Conservation (phyloP, 306 rosid species). For the Leucaena leucocephala region DNA sequence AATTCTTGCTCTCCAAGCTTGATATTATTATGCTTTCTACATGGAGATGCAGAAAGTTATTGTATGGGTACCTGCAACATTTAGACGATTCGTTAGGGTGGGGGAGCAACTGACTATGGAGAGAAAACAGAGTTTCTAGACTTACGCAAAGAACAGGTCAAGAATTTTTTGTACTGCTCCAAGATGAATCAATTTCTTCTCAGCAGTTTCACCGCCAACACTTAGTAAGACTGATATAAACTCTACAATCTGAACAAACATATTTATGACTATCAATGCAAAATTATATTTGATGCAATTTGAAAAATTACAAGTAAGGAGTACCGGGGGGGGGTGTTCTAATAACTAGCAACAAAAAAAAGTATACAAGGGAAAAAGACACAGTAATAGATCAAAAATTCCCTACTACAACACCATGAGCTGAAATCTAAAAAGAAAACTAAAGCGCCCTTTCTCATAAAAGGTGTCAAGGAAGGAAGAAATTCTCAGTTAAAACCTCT, state of each 20-base stretch:
- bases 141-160: constrained; percentile 91
- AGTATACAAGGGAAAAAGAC: neutral
- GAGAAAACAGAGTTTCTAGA: constrained; percentile 33
- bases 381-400: neutral
- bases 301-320: neutral
- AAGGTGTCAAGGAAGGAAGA: neutral
- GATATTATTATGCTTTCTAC: constrained; percentile 77
- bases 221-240: constrained; percentile 84
- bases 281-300: constrained; percentile 11
- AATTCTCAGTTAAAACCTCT: neutral
- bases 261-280: constrained; percentile 13
- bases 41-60: constrained; percentile 95
- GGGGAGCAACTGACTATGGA: constrained; percentile 29
- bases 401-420: neutral
- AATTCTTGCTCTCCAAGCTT: constrained; percentile 89
- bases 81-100: constrained; percentile 41
- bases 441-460: neutral
- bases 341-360: neutral
- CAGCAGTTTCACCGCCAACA: constrained; percentile 88
- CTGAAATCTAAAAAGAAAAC: neutral
- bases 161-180: constrained; percentile 84
- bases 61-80: constrained; percentile 83
- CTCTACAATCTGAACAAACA: constrained; percentile 79
- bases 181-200: constrained; percentile 78
- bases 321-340: neutral